phyloP scores from a whole-genome alignment of 2,329 filamentous ascomycete genomes.

The Cladobotryum mycophilum region DNA sequence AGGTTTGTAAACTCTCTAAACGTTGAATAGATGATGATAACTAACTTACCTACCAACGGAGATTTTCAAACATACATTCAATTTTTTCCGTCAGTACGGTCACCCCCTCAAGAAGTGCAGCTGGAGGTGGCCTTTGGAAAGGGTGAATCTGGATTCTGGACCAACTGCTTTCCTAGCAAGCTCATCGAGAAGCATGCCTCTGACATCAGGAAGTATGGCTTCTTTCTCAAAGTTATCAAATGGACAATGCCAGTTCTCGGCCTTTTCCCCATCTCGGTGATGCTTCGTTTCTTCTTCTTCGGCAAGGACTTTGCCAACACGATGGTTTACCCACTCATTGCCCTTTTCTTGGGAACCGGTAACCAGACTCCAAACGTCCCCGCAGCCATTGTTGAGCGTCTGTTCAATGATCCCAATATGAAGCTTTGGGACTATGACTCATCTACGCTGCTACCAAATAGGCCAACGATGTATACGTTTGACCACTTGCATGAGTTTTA shows the following conservation, averaged over 20 bases:
- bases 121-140: conserved; percentile 60
- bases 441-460: conserved; percentile 48
- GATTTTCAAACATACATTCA: conserved; percentile 63
- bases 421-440: conserved; percentile 54
- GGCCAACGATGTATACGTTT: conserved; percentile 62
- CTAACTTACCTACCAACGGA: conserved; percentile 23
- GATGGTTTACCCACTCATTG: conserved; percentile 65
- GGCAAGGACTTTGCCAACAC: conserved; percentile 63
- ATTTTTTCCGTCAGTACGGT: conserved; percentile 54
- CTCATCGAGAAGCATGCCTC: conserved; percentile 48
- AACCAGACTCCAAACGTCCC: conserved; percentile 69
- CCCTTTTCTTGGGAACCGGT: conserved; percentile 67
- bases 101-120: conserved; percentile 52
- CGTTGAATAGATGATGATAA: background rate
- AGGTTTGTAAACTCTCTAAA: conserved; percentile 16
- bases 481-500: conserved; percentile 58
- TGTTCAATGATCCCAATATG: conserved; percentile 54
- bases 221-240: conserved; percentile 51
- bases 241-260: conserved; percentile 56
- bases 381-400: conserved; percentile 56
- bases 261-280: conserved; percentile 55
- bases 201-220: conserved; percentile 51
- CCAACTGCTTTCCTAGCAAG: conserved; percentile 56
- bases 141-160: conserved; percentile 54
- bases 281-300: conserved; percentile 64